Evolutionary conservation across 495 filamentous ascomycete species (phyloP).

Genomic region (Penicillium goetzii): DNA sequence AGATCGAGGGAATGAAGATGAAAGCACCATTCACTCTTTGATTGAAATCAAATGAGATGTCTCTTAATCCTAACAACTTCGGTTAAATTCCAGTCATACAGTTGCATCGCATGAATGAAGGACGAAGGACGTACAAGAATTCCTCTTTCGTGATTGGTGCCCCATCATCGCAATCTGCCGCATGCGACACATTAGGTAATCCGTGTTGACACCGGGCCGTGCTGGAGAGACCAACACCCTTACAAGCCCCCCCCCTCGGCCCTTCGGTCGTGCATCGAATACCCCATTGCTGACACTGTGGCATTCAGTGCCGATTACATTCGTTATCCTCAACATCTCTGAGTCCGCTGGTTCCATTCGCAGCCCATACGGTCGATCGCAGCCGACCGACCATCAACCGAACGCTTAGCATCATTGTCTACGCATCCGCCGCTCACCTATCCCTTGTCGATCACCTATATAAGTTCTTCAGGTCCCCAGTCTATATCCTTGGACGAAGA

Average conservation of each 20-base stretch:
- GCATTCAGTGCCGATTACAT: slow-evolving; percentile 63
- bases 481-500: slow-evolving; percentile 5
- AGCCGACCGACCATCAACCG: neutral
- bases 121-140: neutral
- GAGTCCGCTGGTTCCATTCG: neutral
- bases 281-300: slow-evolving; percentile 28
- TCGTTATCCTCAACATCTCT: slow-evolving; percentile 48
- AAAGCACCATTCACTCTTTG: too few species aligned
- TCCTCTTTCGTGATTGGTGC: slow-evolving; percentile 5
- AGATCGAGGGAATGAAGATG: too few species aligned
- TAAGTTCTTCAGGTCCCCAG: slow-evolving; percentile 4
- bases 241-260: slow-evolving; percentile 12
- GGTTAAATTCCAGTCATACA: neutral
- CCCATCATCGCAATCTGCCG: neutral
- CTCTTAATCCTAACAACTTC: neutral
- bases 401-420: slow-evolving; percentile 2
- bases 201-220: slow-evolving; percentile 26
- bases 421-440: neutral
- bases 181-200: slow-evolving; percentile 21
- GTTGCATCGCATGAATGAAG: slow-evolving; percentile 4
- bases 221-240: slow-evolving; percentile 17
- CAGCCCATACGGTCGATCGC: neutral
- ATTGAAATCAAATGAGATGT: neutral
- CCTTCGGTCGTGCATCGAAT: slow-evolving; percentile 8
- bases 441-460: slow-evolving; percentile 11